These are phyloP conservation scores for Cryphonectria parasitica DNA, from an alignment of 2,329 filamentous ascomycete species.

Conservation along the genomic window DNA sequence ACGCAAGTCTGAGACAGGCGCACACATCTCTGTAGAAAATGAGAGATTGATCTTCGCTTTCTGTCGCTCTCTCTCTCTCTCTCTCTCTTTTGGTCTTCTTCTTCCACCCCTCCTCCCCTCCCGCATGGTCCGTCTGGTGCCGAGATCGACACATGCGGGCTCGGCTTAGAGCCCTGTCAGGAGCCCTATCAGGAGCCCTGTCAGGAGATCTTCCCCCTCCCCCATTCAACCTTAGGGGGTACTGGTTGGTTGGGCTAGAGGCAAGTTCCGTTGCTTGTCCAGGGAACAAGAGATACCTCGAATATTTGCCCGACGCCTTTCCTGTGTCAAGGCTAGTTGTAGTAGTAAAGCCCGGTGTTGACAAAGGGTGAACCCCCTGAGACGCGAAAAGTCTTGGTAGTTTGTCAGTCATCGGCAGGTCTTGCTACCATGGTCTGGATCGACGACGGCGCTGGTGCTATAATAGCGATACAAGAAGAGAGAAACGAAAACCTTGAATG, in stretches of 20 bases:
- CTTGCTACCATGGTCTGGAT: neutral
- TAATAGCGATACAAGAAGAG: neutral
- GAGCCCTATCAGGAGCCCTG: neutral
- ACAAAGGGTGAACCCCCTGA: neutral
- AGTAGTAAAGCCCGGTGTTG: neutral
- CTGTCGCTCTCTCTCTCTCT: no score
- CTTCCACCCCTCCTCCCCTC: neutral
- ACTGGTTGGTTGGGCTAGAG: neutral
- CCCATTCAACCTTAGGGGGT: no score
- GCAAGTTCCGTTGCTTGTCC: neutral
- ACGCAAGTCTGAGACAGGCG: conserved; percentile 3
- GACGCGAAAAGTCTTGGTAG: neutral
- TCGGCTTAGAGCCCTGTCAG: neutral
- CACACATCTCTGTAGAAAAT: conserved; percentile 1
- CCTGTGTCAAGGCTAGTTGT: neutral
- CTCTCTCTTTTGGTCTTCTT: neutral
- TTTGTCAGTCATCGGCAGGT: neutral
- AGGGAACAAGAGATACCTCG: neutral
- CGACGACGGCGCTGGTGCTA: neutral
- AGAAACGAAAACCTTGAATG: neutral
- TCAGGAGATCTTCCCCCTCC: neutral
- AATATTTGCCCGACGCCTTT: neutral
- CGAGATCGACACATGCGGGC: neutral
- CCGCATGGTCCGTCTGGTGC: neutral
- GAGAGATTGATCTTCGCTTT: neutral